phyloP scores from a whole-genome alignment of 352 stramenopile genomes.

The Pythium scleroteichum region DNA sequence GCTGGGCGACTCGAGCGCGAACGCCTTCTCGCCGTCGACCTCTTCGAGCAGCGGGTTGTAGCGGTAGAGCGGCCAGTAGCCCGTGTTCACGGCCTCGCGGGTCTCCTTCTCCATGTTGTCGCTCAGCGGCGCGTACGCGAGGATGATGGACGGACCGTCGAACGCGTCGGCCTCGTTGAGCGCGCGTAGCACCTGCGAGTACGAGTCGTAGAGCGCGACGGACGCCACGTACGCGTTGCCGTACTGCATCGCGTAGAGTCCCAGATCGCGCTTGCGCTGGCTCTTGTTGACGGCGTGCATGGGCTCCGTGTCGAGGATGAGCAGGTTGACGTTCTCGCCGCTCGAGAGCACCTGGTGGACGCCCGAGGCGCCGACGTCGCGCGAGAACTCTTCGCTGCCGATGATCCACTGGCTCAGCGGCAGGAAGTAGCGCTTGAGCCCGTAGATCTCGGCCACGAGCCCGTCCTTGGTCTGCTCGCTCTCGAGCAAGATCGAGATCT shows the following conservation, averaged over 20 bases:
- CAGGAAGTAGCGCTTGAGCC: slow-evolving; percentile 57
- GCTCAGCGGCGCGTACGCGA: slow-evolving; percentile 87
- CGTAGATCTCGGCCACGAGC: slow-evolving; percentile 49
- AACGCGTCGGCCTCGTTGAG: slow-evolving; percentile 90
- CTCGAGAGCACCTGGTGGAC: slow-evolving; percentile 75
- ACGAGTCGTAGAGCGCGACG: slow-evolving; percentile 88
- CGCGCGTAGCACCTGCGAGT: slow-evolving; percentile 85
- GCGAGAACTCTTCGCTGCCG: slow-evolving; percentile 74
- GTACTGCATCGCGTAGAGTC: slow-evolving; percentile 93
- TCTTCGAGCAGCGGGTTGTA: slow-evolving; percentile 86
- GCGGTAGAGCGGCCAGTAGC: slow-evolving; percentile 93
- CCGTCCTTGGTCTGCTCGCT: slow-evolving; percentile 52
- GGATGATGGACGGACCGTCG: slow-evolving; percentile 88
- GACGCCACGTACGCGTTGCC: slow-evolving; percentile 93
- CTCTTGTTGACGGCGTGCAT: slow-evolving; percentile 60
- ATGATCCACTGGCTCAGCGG: slow-evolving; percentile 83
- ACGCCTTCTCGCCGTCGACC: slow-evolving; percentile 83
- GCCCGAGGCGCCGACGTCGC: slow-evolving; percentile 64
- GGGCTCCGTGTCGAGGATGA: slow-evolving; percentile 77
- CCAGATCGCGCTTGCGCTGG: slow-evolving; percentile 90
- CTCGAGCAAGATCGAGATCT: slow-evolving; percentile 67
- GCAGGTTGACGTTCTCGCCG: slow-evolving; percentile 75
- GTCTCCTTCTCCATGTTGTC: slow-evolving; percentile 89
- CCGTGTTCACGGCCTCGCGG: slow-evolving; percentile 79
- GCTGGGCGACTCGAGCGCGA: slow-evolving; percentile 89